Conservation (phyloP, 768 basidiomycete genomes). For the Auriscalpium vulgare region DNA sequence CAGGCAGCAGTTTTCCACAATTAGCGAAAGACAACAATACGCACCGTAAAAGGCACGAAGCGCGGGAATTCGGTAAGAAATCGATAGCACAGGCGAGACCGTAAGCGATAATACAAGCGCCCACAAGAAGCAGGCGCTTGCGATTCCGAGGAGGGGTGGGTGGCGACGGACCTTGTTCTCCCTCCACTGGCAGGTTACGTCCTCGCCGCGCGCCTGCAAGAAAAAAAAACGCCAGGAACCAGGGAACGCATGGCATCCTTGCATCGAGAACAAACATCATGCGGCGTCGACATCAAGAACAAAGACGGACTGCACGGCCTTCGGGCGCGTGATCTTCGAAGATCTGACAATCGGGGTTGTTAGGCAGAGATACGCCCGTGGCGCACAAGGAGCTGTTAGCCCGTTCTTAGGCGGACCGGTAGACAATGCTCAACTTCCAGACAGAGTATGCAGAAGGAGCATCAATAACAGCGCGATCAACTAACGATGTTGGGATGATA, state of each 20-base stretch:
- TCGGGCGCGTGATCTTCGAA: neutral
- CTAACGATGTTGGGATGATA: too few species aligned
- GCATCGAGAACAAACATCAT: neutral
- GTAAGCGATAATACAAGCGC: neutral
- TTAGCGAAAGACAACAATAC: constrained; percentile 1
- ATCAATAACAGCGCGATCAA: too few species aligned
- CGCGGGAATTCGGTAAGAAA: neutral
- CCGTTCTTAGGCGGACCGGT: too few species aligned
- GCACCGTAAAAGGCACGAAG: neutral
- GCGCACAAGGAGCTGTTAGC: too few species aligned
- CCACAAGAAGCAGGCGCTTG: neutral
- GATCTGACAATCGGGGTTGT: neutral
- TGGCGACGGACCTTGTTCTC: neutral
- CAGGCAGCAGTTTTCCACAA: neutral
- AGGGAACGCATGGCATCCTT: neutral
- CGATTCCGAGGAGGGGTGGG: neutral
- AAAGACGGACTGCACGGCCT: neutral
- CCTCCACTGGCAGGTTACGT: neutral
- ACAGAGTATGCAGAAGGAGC: too few species aligned
- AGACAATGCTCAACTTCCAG: too few species aligned
- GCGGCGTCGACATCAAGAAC: neutral
- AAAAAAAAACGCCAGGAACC: neutral
- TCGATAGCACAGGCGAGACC: neutral
- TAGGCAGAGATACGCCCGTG: too few species aligned
- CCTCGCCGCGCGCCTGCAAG: neutral